Evolutionary conservation across 139 green algal genomes (phyloP), one percentile per base, ranked within the genome.

Genomic region (Desmodesmus armatus): DNA sequence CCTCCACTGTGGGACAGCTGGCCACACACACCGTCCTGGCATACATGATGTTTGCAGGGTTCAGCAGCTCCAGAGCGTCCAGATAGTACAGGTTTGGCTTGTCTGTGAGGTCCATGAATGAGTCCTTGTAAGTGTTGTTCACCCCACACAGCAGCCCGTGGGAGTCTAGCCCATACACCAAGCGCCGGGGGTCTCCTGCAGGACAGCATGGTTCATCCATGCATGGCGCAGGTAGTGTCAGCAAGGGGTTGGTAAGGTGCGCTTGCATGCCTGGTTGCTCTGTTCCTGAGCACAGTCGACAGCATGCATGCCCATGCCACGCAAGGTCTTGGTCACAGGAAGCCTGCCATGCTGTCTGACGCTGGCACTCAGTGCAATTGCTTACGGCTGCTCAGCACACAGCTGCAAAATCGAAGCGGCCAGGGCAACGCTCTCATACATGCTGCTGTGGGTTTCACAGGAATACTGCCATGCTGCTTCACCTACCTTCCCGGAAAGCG

Each of bases 91-190:
- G 53, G 85, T 96, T 97, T 21, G 88, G 91, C 15, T 72, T 51
- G 47, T 87, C 53, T 1, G 63, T 86, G 0, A 96, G 82, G 79
- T 95, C 92, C 39, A 89, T 85, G 37, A 77, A 90, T 1, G 35
- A 58, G 63, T 91, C 86, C 41, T 88, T 76, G 80, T 88, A 89
- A 0, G 79, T 84, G 73, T 93, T 94, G 29, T 90, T 77, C 3
- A 76, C 78, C 4, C 93, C 93, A 78, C 93, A 97, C 0, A 92
- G 78, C 74, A 95, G 87, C 9, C 94, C 94, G 35, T 88, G 93
- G 0, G 93, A 95, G 83, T 97, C 94, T 29, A 93, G 72, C 27
- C 87, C 93, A 84, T 95, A 96, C 25, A 94, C 66, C 13, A 97
- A 86, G 2, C 93, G 87, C 21, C 91, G 87, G 2, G 89, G 71